These are phyloP conservation scores for Nymphaea thermarum DNA, from an alignment of 164 flowering plant species.

Conservation along the genomic window DNA sequence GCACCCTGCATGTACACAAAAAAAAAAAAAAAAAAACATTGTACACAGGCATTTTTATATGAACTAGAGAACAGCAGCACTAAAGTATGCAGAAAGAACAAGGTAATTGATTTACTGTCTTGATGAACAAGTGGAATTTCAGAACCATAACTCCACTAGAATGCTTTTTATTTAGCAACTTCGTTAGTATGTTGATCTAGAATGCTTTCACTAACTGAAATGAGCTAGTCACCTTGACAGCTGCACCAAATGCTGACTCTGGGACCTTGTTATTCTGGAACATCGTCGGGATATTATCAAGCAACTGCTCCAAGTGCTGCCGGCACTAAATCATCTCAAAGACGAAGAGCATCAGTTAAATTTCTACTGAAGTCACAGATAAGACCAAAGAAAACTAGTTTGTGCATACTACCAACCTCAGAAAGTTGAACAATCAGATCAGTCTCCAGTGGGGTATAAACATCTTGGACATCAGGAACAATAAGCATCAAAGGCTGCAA, in stretches of 20 bases:
- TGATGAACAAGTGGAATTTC: too few relatives aligned
- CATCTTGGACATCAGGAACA: conserved; percentile 97
- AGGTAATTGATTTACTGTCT: not conserved
- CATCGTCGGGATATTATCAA: conserved; percentile 91
- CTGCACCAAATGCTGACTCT: conserved; percentile 97
- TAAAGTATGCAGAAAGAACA: not conserved
- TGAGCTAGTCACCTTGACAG: conserved; percentile 47
- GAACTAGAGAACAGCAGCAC: too few relatives aligned
- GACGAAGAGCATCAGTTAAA: not conserved
- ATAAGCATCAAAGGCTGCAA: conserved; percentile 97
- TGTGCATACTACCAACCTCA: conserved; percentile 42
- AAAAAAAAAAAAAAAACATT: not conserved
- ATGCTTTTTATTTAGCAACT: too few relatives aligned
- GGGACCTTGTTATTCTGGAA: conserved; percentile 67
- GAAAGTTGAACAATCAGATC: conserved; percentile 89
- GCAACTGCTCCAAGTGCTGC: conserved; percentile 76
- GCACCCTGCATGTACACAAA: conserved; percentile 49
- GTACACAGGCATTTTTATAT: too few relatives aligned
- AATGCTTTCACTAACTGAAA: too few relatives aligned
- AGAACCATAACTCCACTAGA: too few relatives aligned
- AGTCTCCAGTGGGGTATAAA: conserved; percentile 89
- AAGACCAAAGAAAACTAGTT: not conserved
- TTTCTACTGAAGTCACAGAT: not conserved
- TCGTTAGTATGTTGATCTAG: too few relatives aligned
- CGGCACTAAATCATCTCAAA: conserved; percentile 52